Evolutionary conservation across 768 basidiomycete species (phyloP).

Genomic region (Leccinellum rugosiceps): DNA sequence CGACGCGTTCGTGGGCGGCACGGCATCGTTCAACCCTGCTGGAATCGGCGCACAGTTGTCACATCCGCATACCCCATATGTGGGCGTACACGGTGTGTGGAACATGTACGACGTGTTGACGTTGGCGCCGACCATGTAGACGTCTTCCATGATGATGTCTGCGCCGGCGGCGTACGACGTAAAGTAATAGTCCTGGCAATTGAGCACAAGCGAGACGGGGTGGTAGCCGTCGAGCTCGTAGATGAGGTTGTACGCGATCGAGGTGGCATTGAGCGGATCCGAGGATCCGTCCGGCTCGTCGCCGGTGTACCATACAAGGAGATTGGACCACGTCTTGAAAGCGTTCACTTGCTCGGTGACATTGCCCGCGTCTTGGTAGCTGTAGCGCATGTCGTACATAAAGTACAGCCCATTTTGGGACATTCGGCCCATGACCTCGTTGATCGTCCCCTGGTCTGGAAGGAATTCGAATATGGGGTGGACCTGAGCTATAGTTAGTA

Average conservation of each 20-base stretch:
- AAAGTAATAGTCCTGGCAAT: constrained; percentile 66
- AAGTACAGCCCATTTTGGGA: constrained; percentile 61
- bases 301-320: constrained; percentile 68
- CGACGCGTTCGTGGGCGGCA: constrained; percentile 23
- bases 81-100: constrained; percentile 57
- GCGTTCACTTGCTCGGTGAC: constrained; percentile 64
- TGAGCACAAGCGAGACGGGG: constrained; percentile 61
- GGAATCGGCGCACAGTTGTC: constrained; percentile 49
- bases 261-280: constrained; percentile 58
- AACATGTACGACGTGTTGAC: constrained; percentile 59
- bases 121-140: constrained; percentile 49
- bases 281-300: constrained; percentile 72
- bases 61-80: constrained; percentile 73
- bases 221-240: constrained; percentile 64
- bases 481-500: constrained; percentile 36
- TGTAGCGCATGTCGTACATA: constrained; percentile 81
- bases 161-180: constrained; percentile 55
- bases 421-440: constrained; percentile 60
- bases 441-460: constrained; percentile 45
- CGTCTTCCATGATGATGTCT: constrained; percentile 69
- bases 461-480: constrained; percentile 68
- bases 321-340: constrained; percentile 63
- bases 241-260: constrained; percentile 52
- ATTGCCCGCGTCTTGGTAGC: constrained; percentile 57
- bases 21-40: constrained; percentile 39